Conservation (phyloP, 2,329 filamentous ascomycete genomes). For the Diaporthe sp. region DNA sequence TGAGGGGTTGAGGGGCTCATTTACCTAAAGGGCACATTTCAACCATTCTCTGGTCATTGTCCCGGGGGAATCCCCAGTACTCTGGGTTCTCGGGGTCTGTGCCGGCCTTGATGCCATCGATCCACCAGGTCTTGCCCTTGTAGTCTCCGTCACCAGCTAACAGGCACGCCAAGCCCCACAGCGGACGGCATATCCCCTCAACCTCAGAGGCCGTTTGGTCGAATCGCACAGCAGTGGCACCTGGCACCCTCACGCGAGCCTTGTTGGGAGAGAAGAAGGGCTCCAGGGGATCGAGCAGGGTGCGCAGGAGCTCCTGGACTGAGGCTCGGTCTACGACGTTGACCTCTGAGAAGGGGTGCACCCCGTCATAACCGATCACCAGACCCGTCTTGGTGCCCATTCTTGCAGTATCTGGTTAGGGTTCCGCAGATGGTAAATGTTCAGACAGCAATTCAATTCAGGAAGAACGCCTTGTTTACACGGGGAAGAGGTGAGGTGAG, state of each 20-base stretch:
- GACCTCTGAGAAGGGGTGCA: conserved; percentile 69
- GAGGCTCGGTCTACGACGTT: conserved; percentile 63
- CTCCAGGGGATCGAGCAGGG: conserved; percentile 77
- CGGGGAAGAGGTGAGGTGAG: background rate
- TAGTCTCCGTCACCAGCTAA: conserved; percentile 78
- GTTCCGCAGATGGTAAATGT: background rate
- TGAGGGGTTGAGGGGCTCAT: background rate
- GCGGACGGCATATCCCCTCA: conserved; percentile 79
- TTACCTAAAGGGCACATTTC: conserved; percentile 82
- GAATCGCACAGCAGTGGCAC: conserved; percentile 80
- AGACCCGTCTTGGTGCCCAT: conserved; percentile 46
- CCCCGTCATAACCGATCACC: conserved; percentile 63
- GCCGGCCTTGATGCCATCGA: conserved; percentile 77
- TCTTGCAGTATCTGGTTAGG: background rate
- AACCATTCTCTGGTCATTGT: conserved; percentile 86
- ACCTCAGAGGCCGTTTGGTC: conserved; percentile 83
- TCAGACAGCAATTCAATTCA: background rate
- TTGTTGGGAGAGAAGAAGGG: conserved; percentile 78
- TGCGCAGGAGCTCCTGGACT: conserved; percentile 71
- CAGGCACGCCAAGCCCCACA: conserved; percentile 81
- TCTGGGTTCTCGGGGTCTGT: conserved; percentile 78
- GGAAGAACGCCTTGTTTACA: background rate
- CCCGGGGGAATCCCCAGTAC: conserved; percentile 82
- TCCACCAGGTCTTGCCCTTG: conserved; percentile 73
- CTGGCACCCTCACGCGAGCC: conserved; percentile 75